These are phyloP conservation scores for Harringtonia aguacate DNA, from an alignment of 2,329 filamentous ascomycete species.

Conservation along the genomic window DNA sequence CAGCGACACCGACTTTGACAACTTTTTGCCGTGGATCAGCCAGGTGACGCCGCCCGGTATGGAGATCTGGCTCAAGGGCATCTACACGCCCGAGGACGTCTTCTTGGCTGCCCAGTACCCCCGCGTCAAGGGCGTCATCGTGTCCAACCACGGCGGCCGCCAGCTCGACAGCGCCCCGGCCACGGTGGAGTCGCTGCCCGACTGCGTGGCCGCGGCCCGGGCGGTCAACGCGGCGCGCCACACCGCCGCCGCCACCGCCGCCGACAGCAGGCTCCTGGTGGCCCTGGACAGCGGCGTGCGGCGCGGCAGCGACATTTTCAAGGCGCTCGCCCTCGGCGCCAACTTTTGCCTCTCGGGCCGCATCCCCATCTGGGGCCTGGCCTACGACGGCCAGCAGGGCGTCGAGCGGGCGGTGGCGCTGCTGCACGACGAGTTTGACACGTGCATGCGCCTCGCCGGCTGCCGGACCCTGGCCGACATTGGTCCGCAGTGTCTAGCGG, in stretches of 20 bases:
- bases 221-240: too few species aligned
- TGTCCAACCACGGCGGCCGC: slow-evolving; percentile 36
- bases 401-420: slow-evolving; percentile 4
- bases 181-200: slow-evolving; percentile 28
- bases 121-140: slow-evolving; percentile 21
- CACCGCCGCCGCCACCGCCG: too few species aligned
- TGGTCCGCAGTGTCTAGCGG: too few species aligned
- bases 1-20: too few species aligned
- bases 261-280: slow-evolving; percentile 29
- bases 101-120: slow-evolving; percentile 1
- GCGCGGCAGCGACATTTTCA: slow-evolving; percentile 41
- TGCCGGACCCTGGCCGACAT: too few species aligned
- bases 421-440: slow-evolving; percentile 4
- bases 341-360: slow-evolving; percentile 35
- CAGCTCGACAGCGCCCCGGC: slow-evolving; percentile 34
- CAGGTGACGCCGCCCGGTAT: neutral
- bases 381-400: slow-evolving; percentile 5
- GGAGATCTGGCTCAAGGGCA: slow-evolving; percentile 22
- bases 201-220: slow-evolving; percentile 35
- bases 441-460: slow-evolving; percentile 3
- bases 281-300: slow-evolving; percentile 38
- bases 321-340: slow-evolving; percentile 38
- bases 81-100: slow-evolving; percentile 19
- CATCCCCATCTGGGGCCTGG: slow-evolving; percentile 36
- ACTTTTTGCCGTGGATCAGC: too few species aligned